These are phyloP conservation scores for Ramaria sp. DNA, from an alignment of 768 basidiomycete species.

Conservation along the genomic window DNA sequence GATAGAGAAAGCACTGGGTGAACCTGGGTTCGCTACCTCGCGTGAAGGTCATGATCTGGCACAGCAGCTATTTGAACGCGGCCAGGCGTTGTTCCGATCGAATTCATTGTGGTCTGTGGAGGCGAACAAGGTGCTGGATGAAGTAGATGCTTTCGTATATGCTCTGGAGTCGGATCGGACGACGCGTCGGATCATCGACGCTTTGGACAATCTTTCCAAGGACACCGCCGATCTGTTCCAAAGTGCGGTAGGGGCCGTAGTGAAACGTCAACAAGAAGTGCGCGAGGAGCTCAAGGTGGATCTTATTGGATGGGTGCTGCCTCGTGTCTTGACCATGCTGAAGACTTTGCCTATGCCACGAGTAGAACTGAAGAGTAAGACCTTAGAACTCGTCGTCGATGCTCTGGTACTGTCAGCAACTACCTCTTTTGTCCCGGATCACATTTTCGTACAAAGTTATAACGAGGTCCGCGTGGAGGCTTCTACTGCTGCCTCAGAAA, in stretches of 20 bases:
- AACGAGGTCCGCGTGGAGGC: slow-evolving; percentile 17
- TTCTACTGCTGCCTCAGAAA: not conserved
- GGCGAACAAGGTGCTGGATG: slow-evolving; percentile 10
- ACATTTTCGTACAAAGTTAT: slow-evolving; percentile 14
- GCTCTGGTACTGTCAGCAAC: slow-evolving; percentile 13
- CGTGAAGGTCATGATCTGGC: slow-evolving; percentile 5
- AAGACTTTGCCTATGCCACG: slow-evolving; percentile 19
- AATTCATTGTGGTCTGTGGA: slow-evolving; percentile 10
- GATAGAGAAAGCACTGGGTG: slow-evolving; percentile 15
- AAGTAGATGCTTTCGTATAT: slow-evolving; percentile 12
- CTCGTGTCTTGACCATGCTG: slow-evolving; percentile 15
- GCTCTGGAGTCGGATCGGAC: slow-evolving; percentile 14
- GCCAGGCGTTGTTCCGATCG: slow-evolving; percentile 6
- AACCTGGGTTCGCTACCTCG: slow-evolving; percentile 13
- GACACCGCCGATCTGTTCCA: slow-evolving; percentile 6
- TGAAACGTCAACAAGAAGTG: slow-evolving; percentile 2
- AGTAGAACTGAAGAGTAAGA: slow-evolving; percentile 14
- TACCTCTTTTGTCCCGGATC: slow-evolving; percentile 18
- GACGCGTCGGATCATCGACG: slow-evolving; percentile 11
- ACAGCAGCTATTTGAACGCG: slow-evolving; percentile 15
- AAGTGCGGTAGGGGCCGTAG: not conserved
- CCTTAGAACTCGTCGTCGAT: slow-evolving; percentile 17
- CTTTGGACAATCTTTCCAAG: slow-evolving; percentile 10
- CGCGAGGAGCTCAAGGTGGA: slow-evolving; percentile 10
- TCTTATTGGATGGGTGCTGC: slow-evolving; percentile 17